phyloP scores from a whole-genome alignment of 371 early-diverging fungal genomes.

The Cokeromyces recurvatus region DNA sequence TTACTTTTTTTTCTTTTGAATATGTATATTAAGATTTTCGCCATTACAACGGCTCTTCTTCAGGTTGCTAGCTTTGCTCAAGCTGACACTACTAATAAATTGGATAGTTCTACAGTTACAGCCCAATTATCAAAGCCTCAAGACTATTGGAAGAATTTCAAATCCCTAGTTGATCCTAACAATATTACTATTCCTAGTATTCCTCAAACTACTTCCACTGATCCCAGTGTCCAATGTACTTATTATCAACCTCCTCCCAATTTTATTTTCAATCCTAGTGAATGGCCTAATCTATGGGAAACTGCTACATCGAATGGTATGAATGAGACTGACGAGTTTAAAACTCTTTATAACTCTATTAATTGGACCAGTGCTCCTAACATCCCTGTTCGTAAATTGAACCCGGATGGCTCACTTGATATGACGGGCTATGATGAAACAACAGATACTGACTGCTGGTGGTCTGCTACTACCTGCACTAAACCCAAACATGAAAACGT shows the following conservation, averaged over 20 bases:
- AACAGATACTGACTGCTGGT: constrained; percentile 50
- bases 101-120: constrained; percentile 2
- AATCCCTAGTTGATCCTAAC: constrained; percentile 14
- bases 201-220: constrained; percentile 18
- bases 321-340: constrained; percentile 38
- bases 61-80: constrained; percentile 16
- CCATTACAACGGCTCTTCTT: constrained; percentile 14
- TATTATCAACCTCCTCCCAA: constrained; percentile 18
- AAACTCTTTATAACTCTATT: constrained; percentile 38
- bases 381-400: constrained; percentile 25
- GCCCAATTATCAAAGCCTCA: constrained; percentile 11
- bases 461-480: constrained; percentile 43
- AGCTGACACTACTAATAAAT: constrained; percentile 8
- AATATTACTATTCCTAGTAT: constrained; percentile 16
- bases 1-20: background rate
- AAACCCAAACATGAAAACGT: constrained; percentile 31
- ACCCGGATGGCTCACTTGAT: constrained; percentile 26
- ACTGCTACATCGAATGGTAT: constrained; percentile 46
- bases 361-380: constrained; percentile 43
- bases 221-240: constrained; percentile 13
- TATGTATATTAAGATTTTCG: constrained; percentile 17
- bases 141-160: constrained; percentile 22
- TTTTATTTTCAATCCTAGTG: constrained; percentile 26
- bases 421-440: constrained; percentile 24
- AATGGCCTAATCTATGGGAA: constrained; percentile 46